Conservation (phyloP, 768 basidiomycete species). For the Agrocybe praecox region DNA sequence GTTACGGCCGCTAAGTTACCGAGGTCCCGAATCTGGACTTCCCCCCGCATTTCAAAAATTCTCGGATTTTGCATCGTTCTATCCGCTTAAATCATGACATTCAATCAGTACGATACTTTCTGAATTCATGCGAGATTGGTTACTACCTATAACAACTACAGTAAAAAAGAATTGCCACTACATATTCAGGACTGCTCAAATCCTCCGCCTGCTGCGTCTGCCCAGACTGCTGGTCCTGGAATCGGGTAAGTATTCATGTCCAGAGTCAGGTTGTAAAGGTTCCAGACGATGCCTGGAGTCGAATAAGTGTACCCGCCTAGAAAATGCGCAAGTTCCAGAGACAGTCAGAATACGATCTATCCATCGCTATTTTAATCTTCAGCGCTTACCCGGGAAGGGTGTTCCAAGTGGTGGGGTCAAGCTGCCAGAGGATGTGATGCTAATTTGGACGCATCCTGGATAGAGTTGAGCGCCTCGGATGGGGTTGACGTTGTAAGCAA, state of each 20-base stretch:
- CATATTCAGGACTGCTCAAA: neutral
- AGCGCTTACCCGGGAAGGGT: conserved; percentile 28
- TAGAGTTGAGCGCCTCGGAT: conserved; percentile 50
- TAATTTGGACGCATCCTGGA: conserved; percentile 50
- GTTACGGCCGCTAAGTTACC: neutral
- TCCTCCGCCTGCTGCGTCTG: conserved; percentile 28
- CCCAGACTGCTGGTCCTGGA: conserved; percentile 35
- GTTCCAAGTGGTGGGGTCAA: conserved; percentile 27
- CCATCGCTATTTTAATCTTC: neutral
- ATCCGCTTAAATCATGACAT: neutral
- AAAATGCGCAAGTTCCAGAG: neutral
- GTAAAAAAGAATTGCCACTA: no score
- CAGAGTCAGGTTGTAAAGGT: conserved; percentile 25
- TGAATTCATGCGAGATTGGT: neutral
- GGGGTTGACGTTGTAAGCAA: conserved; percentile 27
- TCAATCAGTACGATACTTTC: neutral
- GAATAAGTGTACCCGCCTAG: conserved; percentile 27
- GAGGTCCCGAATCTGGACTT: neutral
- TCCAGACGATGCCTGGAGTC: conserved; percentile 35
- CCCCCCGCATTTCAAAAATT: neutral
- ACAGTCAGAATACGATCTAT: neutral
- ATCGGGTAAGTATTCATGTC: conserved; percentile 26
- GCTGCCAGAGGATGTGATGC: conserved; percentile 33
- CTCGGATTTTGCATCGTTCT: neutral
- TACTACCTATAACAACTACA: no score